A percentile compares a stretch with the other conserved stretches of the same genome.
These are phyloP conservation scores for Cladophialophora psammophila DNA, from an alignment of 2,329 filamentous ascomycete species.

Conservation along the genomic window DNA sequence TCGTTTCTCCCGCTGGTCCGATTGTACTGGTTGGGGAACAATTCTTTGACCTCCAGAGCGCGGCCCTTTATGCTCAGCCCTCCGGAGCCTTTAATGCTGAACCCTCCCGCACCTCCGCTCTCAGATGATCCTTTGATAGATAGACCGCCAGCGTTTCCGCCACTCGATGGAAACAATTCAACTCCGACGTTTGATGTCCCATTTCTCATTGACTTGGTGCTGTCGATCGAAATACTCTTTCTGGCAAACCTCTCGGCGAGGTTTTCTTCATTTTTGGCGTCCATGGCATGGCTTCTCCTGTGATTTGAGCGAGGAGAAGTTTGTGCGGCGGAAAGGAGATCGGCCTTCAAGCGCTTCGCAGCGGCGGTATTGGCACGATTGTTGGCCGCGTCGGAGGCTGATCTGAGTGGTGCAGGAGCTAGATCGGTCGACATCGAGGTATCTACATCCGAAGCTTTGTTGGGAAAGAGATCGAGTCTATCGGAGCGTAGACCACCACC, in stretches of 20 bases:
- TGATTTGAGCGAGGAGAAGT: constrained; percentile 49
- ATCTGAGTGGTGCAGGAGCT: constrained; percentile 51
- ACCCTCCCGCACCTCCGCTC: constrained; percentile 44
- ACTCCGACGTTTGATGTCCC: constrained; percentile 44
- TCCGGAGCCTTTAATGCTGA: constrained; percentile 46
- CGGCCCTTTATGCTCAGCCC: constrained; percentile 75
- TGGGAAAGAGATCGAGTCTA: constrained; percentile 55
- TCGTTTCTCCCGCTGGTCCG: constrained; percentile 54
- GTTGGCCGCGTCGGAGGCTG: constrained; percentile 40
- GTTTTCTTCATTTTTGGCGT: constrained; percentile 62
- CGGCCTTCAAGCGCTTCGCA: constrained; percentile 57
- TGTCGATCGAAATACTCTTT: constrained; percentile 40
- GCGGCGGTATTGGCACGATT: constrained; percentile 39
- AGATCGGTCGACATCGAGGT: constrained; percentile 40
- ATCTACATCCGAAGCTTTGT: constrained; percentile 41
- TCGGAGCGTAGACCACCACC: constrained; percentile 33
- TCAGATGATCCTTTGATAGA: constrained; percentile 65
- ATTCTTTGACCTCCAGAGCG: constrained; percentile 65
- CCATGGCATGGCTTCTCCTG: constrained; percentile 60
- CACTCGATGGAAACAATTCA: constrained; percentile 46
- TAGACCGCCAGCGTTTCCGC: constrained; percentile 52
- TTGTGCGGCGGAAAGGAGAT: constrained; percentile 62
- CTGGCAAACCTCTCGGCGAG: constrained; percentile 47
- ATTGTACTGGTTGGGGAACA: constrained; percentile 69
- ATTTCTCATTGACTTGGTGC: constrained; percentile 37